phyloP scores from a whole-genome alignment of 164 flowering plant genomes.

The Nymphaea thermarum region DNA sequence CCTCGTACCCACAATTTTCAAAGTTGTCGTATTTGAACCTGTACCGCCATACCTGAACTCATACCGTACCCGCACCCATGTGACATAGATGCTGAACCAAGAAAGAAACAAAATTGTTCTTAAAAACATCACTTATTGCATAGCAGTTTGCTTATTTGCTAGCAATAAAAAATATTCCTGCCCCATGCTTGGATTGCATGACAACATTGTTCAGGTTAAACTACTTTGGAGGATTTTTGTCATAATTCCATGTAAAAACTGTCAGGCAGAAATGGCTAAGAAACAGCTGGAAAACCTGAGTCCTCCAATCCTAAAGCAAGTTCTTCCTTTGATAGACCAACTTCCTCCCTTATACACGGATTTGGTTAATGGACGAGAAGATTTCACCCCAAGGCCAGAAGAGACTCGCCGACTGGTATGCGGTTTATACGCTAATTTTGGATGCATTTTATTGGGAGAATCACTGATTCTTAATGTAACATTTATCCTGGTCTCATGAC shows the following conservation, averaged over 20 bases:
- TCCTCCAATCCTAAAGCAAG: constrained; percentile 87
- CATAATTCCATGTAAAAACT: constrained; percentile 4
- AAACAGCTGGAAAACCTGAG: constrained; percentile 81
- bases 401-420: constrained; percentile 82
- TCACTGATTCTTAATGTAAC: too few species aligned
- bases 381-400: constrained; percentile 88
- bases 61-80: too few species aligned
- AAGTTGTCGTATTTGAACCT: too few species aligned
- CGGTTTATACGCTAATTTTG: background rate
- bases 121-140: too few species aligned
- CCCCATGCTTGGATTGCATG: background rate
- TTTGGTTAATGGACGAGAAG: constrained; percentile 79
- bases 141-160: too few species aligned
- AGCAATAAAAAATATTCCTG: too few species aligned
- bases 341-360: constrained; percentile 92
- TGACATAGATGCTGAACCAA: too few species aligned
- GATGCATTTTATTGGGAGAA: too few species aligned
- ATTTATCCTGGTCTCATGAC: too few species aligned
- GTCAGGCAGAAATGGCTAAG: constrained; percentile 87
- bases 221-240: background rate
- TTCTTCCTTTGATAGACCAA: constrained; percentile 87
- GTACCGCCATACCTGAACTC: too few species aligned
- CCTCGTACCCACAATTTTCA: too few species aligned
- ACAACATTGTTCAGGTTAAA: background rate
- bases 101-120: too few species aligned